phyloP scores from a whole-genome alignment of 345 rosid species.

The Populus davidiana region DNA sequence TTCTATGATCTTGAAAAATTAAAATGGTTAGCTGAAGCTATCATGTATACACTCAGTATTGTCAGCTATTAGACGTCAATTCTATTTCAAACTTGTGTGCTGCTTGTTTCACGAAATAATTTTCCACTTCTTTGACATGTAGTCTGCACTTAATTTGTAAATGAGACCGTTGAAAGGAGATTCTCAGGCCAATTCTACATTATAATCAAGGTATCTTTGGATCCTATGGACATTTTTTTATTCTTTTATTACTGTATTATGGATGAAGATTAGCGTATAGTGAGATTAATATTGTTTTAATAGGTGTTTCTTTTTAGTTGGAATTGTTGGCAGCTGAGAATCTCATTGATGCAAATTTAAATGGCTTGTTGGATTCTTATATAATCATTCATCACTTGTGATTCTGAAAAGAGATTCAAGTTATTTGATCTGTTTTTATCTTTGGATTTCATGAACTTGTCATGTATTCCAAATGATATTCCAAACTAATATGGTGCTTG shows the following conservation, averaged over 20 bases:
- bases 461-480: not conserved
- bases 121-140: constrained; percentile 73
- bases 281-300: not conserved
- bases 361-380: constrained; percentile 98
- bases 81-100: not conserved
- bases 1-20: not conserved
- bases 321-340: constrained; percentile 96
- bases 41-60: not conserved
- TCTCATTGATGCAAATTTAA: constrained; percentile 90
- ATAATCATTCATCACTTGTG: constrained; percentile 81
- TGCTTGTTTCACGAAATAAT: constrained; percentile 52
- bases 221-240: not conserved
- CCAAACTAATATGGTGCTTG: not conserved
- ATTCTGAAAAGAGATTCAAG: constrained; percentile 95
- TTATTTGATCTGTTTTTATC: constrained; percentile 30
- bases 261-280: not conserved
- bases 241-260: not conserved
- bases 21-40: not conserved
- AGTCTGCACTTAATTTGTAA: constrained; percentile 90
- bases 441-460: not conserved
- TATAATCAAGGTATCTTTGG: constrained; percentile 52
- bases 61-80: not conserved
- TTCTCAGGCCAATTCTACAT: constrained; percentile 61
- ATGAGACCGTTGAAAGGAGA: constrained; percentile 64
- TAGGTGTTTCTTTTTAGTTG: constrained; percentile 47